Evolutionary conservation across 371 early-diverging fungal species (phyloP).

Genomic region (Mortierella sp.): DNA sequence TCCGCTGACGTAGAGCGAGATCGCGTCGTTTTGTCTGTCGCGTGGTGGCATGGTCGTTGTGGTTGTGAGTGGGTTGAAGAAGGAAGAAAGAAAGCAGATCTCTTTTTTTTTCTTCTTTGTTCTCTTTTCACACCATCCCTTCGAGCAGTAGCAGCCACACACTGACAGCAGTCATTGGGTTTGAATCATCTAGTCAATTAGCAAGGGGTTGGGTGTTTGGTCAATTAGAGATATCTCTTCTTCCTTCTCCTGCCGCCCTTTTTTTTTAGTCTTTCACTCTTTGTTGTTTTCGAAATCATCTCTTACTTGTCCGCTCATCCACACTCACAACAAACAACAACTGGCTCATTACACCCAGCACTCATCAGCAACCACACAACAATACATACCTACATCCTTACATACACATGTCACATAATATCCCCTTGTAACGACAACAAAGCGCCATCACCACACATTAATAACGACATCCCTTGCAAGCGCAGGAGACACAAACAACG

Average conservation of each 20-base stretch:
- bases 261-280: background rate
- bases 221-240: background rate
- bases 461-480: no score
- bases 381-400: background rate
- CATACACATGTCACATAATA: background rate
- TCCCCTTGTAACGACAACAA: no score
- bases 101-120: background rate
- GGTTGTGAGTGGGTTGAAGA: background rate
- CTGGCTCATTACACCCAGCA: background rate
- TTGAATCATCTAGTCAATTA: background rate
- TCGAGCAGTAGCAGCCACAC: background rate
- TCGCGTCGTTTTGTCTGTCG: constrained; percentile 42
- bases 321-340: background rate
- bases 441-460: no score
- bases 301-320: background rate
- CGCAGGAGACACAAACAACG: no score
- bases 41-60: constrained; percentile 44
- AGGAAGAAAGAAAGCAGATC: background rate
- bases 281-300: background rate
- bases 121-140: background rate
- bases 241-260: background rate
- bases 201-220: background rate
- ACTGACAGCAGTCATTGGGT: background rate
- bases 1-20: constrained; percentile 57
- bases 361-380: background rate